A percentile compares a stretch with the other conserved stretches of the same genome.
phyloP scores from a whole-genome alignment of 306 rosid genomes.

The Arachis hypogaea region DNA sequence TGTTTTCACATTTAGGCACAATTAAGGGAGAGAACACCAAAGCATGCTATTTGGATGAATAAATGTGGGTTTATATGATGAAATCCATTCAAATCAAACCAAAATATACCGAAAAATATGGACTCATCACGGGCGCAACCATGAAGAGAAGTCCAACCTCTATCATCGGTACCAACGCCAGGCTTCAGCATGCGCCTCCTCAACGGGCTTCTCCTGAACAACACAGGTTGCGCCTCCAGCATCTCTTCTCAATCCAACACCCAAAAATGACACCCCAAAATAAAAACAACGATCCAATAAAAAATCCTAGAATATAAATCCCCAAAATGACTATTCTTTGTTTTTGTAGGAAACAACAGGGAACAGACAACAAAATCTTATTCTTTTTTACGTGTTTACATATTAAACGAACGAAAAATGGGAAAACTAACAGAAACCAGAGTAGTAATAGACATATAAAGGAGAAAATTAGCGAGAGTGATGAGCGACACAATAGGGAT shows the following conservation, averaged over 20 bases:
- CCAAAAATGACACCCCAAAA: constrained; percentile 7
- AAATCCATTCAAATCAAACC: too few relatives aligned
- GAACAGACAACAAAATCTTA: neutral
- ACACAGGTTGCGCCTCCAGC: constrained; percentile 45
- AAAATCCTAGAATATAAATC: neutral
- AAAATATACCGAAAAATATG: too few relatives aligned
- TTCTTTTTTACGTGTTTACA: constrained; percentile 44
- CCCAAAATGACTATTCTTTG: neutral
- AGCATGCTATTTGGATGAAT: too few relatives aligned
- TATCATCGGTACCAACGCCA: constrained; percentile 64
- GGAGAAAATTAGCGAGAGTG: constrained; percentile 69
- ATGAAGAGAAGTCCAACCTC: constrained; percentile 90
- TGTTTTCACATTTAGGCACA: too few relatives aligned
- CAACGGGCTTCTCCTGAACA: too few relatives aligned
- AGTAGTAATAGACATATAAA: neutral
- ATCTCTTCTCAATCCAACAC: constrained; percentile 29
- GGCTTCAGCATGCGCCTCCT: constrained; percentile 36
- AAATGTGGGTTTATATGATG: too few relatives aligned
- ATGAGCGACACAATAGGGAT: constrained; percentile 65
- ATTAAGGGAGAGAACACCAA: too few relatives aligned
- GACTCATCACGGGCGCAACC: constrained; percentile 50
- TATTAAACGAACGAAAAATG: constrained; percentile 9
- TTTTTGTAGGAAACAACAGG: neutral
- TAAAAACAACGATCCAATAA: neutral
- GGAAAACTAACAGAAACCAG: neutral